These are phyloP conservation scores for Monascus ruber DNA, from an alignment of 2,329 filamentous ascomycete species.

Conservation along the genomic window DNA sequence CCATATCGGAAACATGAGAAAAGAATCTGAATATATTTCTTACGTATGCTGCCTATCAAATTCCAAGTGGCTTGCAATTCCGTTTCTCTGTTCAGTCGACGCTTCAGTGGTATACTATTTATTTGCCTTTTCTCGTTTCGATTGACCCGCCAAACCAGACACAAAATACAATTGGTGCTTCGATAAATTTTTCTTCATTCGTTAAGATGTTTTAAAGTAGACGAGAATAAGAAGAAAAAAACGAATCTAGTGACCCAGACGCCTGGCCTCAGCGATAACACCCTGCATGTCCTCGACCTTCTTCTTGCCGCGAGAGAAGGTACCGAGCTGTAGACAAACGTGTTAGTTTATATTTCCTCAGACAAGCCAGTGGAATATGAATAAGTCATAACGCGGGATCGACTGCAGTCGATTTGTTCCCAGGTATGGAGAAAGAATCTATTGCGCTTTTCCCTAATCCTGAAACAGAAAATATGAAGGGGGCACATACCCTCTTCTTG, in stretches of 20 bases:
- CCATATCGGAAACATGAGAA: too few species aligned
- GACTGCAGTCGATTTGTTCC: too few species aligned
- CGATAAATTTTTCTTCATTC: neutral
- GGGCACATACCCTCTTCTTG: conserved; percentile 81
- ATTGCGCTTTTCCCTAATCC: too few species aligned
- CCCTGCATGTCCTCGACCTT: conserved; percentile 99
- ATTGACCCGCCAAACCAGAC: too few species aligned
- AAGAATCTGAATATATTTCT: too few species aligned
- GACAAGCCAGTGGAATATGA: neutral
- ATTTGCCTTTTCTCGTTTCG: too few species aligned
- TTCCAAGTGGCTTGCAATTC: too few species aligned
- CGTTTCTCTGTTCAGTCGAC: too few species aligned
- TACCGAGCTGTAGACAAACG: conserved; percentile 61
- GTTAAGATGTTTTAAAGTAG: conserved; percentile 6
- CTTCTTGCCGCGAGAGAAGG: conserved; percentile 95
- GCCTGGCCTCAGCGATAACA: conserved; percentile 93
- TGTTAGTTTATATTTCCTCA: conserved; percentile 8
- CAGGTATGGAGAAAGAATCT: too few species aligned
- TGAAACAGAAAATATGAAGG: conserved; percentile 13
- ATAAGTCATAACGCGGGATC: too few species aligned
- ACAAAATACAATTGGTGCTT: neutral
- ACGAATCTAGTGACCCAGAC: conserved; percentile 54
- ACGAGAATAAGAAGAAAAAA: conserved; percentile 16
- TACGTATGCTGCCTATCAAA: too few species aligned
- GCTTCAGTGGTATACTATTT: too few species aligned